Base-by-base conservation (phyloP, 257 asterid genomes). In the Verbena officinalis region DNA sequence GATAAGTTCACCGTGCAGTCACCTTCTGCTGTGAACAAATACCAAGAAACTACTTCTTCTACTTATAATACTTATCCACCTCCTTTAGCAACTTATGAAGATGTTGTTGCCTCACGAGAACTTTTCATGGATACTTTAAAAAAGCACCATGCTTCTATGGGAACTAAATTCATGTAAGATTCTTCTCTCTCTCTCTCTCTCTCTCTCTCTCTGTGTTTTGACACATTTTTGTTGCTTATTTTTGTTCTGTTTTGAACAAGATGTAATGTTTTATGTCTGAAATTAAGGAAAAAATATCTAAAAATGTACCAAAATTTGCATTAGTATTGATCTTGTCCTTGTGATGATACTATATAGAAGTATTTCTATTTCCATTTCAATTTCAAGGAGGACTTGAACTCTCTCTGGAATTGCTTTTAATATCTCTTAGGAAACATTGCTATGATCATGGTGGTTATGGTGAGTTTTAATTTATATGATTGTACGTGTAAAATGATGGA, bases 81-180 rank as follows among this genome's bases (percentile, higher is more conserved):
- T 51, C 85, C 96, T 46, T 42, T 85, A 77, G 84, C 86, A 21
- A 75, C 87, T 22, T 87, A 83, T 43, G 83, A 90, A 31, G 83
- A 86, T 65, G 81, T 87, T 8, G 82, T 77, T 1, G 70, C 74
- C 65, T 86, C 92, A 1, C 78, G 77, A 14, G 72, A 75, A 19
- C 40, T 69, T 0, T 93, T 93, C 77, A 66, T 78, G 77, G 84
- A 80, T 38, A 77, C 95, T 44, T 55, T 93, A 75, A 83, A 81
- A 83, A 84, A 84, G 72, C 83, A 87, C 53, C 99, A 93, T 67
- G 75, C 78, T 67, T 69, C 76, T 21, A 88, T 90, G 97, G 86
- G 82, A 33, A 86, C 95, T 68, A 93, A 93, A 59, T 93, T 87
- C 87, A 93, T 82, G 99, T 93, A 78, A 81, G 89, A 23, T 34